Evolutionary conservation across 495 filamentous ascomycete species (phyloP).

Genomic region (Stereocaulon alpinum): DNA sequence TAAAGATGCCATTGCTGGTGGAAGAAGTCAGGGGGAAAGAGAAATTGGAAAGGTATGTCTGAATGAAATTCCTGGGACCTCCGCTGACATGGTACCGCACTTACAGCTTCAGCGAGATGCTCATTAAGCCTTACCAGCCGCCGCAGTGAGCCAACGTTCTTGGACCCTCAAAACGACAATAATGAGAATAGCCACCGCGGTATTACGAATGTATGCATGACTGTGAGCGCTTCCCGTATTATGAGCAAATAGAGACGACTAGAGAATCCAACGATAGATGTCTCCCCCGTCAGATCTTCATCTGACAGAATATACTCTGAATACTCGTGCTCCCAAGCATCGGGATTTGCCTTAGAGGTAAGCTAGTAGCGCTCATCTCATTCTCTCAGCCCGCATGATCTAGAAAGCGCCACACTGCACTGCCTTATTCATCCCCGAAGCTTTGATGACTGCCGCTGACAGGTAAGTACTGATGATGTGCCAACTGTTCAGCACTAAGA

Average conservation of each 20-base stretch:
- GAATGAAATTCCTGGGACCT: neutral
- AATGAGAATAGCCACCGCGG: neutral
- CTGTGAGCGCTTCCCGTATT: neutral
- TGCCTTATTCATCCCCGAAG: constrained; percentile 2
- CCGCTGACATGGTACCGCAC: neutral
- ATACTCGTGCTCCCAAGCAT: neutral
- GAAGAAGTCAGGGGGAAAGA: constrained; percentile 96
- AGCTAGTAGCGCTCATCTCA: constrained; percentile 5
- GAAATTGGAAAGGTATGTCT: constrained; percentile 59
- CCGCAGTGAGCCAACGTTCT: constrained; percentile 42
- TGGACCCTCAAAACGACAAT: neutral
- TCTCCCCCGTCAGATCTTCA: neutral
- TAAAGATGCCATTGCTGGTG: constrained; percentile 89
- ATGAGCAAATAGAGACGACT: neutral
- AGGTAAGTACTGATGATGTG: neutral
- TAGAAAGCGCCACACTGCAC: constrained; percentile 1
- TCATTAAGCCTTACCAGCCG: constrained; percentile 73
- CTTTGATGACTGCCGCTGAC: neutral
- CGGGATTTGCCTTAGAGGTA: neutral
- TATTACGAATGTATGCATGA: neutral
- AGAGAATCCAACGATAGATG: neutral
- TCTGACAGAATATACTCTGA: neutral
- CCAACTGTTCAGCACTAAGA: neutral
- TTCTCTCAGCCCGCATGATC: neutral
- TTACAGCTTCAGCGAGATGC: constrained; percentile 79